Conservation (phyloP, 2,329 filamentous ascomycete genomes). For the Leptographium flavum region DNA sequence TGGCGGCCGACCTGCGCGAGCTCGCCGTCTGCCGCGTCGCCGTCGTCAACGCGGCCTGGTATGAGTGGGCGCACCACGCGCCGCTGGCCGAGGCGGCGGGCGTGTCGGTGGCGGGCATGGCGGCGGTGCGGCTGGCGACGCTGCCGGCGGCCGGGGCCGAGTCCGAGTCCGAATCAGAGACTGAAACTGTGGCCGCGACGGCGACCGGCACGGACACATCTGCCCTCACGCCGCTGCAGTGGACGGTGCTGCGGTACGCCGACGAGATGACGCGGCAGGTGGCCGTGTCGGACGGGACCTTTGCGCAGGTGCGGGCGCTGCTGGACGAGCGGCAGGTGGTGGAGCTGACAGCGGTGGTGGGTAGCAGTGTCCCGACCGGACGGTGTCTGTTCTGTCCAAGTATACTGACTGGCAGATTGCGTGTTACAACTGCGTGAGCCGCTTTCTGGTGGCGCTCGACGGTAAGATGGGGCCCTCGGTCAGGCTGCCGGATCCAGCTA, state of each 20-base stretch:
- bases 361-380: too few relatives aligned
- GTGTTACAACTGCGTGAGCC: slow-evolving; percentile 73
- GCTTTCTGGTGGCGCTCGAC: slow-evolving; percentile 71
- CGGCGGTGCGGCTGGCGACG: slow-evolving; percentile 24
- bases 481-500: not conserved
- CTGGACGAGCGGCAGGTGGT: slow-evolving; percentile 63
- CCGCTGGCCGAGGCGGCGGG: slow-evolving; percentile 49
- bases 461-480: slow-evolving; percentile 29
- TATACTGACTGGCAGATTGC: too few relatives aligned
- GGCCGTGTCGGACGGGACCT: slow-evolving; percentile 53
- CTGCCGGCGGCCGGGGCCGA: slow-evolving; percentile 12
- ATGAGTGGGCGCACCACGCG: slow-evolving; percentile 71
- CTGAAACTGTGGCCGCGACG: too few relatives aligned
- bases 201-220: not conserved
- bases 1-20: slow-evolving; percentile 50
- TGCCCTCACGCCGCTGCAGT: slow-evolving; percentile 42
- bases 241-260: slow-evolving; percentile 56
- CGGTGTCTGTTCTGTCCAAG: too few relatives aligned
- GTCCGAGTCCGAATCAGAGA: too few relatives aligned
- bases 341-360: slow-evolving; percentile 63
- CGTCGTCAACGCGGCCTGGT: slow-evolving; percentile 67
- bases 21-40: slow-evolving; percentile 71
- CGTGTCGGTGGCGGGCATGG: slow-evolving; percentile 36
- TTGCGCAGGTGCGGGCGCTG: slow-evolving; percentile 42
- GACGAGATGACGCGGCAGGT: slow-evolving; percentile 75